Evolutionary conservation across 2,329 filamentous ascomycete species (phyloP), one percentile per base, ranked within the genome.

Genomic region (Pleurostoma richardsiae): DNA sequence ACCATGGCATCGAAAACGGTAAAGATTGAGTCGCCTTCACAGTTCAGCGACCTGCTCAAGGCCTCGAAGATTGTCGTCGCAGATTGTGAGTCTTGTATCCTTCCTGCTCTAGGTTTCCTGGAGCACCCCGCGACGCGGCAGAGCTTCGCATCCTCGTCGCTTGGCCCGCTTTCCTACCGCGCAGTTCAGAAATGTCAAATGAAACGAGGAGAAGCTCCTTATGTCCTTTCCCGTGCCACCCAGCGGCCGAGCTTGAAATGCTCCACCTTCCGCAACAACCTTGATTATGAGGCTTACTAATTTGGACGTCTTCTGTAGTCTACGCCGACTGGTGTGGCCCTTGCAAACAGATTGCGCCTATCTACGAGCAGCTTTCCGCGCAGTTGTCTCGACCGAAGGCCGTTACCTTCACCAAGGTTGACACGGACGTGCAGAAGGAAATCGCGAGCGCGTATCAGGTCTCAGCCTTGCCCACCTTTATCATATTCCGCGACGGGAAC

Each of bases 321-420:
- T 92, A 88, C 60, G 89, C 90, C 59, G 85, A 89, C 60, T 94
- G 87, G 85, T 95, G 88, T 62, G 84, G 74, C 31, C 87, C 90
- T 60, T 95, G 90, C 79, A 87, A 89, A 58, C 76, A 81, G 54
- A 90, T 97, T 55, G 87, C 86, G 5, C 89, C 91, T 19, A 68
- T 90, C 52, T 96, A 89, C 71, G 88, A 94, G 59, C 73, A 84
- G 62, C 79, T 96, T 42, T 83, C 90, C 30, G 63, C 69, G 40
- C 77, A 83, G 51, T 77, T 95, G 41, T 86, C 88, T 19, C 79
- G 83, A 44, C 79, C 85, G 11, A 82, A 84, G 56, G 73, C 79
- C 54, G 84, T 96, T 57, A 88, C 85, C 31, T 96, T 97, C 65
- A 82, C 83, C 64, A 96, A 94, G 72, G 79, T 96, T 71, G 85